A percentile compares a stretch with the other conserved stretches of the same genome.
phyloP scores from a whole-genome alignment of 192 early-diverging fungal species.

The Phlyctochytrium arcticum region DNA sequence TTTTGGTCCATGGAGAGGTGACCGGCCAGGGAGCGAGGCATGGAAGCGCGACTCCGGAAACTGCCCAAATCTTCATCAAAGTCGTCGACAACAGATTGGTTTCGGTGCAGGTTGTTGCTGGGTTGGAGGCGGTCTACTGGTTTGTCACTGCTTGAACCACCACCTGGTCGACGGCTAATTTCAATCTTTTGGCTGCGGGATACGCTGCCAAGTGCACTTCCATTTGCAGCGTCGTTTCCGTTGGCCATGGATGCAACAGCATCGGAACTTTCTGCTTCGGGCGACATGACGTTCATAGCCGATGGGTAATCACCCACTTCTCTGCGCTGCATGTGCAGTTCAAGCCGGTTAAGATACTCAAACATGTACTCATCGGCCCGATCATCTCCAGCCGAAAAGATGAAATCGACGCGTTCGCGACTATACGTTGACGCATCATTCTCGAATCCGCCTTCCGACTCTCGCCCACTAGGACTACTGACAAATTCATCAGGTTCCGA shows the following conservation, averaged over 20 bases:
- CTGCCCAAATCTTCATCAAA: background rate
- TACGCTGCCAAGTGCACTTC: no score
- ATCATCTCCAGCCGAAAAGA: slow-evolving; percentile 71
- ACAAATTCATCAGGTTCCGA: background rate
- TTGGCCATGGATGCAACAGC: background rate
- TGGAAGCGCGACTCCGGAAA: background rate
- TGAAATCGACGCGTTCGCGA: slow-evolving; percentile 52
- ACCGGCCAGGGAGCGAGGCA: background rate
- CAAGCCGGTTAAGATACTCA: slow-evolving; percentile 45
- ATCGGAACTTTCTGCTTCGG: background rate
- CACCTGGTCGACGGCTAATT: background rate
- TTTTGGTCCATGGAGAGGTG: background rate
- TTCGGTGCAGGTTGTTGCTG: background rate
- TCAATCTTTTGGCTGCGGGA: no score
- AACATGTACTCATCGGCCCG: slow-evolving; percentile 82
- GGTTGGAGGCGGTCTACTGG: no score
- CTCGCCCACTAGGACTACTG: background rate
- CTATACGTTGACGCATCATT: background rate
- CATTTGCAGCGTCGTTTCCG: background rate
- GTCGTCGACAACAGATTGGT: background rate
- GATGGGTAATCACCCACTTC: background rate
- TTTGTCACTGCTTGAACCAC: background rate
- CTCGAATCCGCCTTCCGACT: background rate
- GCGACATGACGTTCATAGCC: background rate
- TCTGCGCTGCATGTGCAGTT: slow-evolving; percentile 15